phyloP scores from a whole-genome alignment of 1,284 basidiomycete genomes.

The Boletellus sp. region DNA sequence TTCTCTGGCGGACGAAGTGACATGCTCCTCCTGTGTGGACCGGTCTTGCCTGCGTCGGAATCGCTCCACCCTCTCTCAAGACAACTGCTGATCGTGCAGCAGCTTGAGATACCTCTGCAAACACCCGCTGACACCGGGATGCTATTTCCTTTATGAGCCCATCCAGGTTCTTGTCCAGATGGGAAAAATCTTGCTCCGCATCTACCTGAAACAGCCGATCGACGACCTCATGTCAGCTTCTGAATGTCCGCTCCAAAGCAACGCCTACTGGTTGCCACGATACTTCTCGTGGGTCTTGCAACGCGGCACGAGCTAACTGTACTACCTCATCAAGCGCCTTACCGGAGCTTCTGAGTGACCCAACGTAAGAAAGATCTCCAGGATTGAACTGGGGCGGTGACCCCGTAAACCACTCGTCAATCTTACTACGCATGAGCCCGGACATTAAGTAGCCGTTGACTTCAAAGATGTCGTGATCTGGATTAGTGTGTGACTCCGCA shows the following conservation, averaged over 20 bases:
- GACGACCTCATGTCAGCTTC: constrained; percentile 24
- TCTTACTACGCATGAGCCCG: constrained; percentile 61
- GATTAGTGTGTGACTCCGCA: constrained; percentile 44
- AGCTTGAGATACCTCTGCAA: constrained; percentile 59
- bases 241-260: constrained; percentile 21
- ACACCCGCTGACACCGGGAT: constrained; percentile 55
- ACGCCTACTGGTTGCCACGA: constrained; percentile 45
- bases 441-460: constrained; percentile 75
- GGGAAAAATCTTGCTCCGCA: constrained; percentile 46
- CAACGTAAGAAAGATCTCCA: constrained; percentile 50
- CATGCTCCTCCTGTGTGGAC: constrained; percentile 25
- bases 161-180: constrained; percentile 68
- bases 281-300: constrained; percentile 42
- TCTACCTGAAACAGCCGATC: constrained; percentile 42
- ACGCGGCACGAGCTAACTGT: constrained; percentile 44
- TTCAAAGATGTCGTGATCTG: constrained; percentile 72
- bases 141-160: constrained; percentile 61
- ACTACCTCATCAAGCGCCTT: constrained; percentile 42
- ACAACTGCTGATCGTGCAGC: constrained; percentile 57
- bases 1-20: constrained; percentile 51
- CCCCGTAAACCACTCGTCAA: constrained; percentile 77
- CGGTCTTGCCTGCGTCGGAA: constrained; percentile 25
- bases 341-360: constrained; percentile 28
- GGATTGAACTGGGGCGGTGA: constrained; percentile 55
- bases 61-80: constrained; percentile 35